Percentiles rank a stretch among this genome's conserved stretches.
Conservation (phyloP, 169 alveolate species). For the Plasmodium relictum region DNA sequence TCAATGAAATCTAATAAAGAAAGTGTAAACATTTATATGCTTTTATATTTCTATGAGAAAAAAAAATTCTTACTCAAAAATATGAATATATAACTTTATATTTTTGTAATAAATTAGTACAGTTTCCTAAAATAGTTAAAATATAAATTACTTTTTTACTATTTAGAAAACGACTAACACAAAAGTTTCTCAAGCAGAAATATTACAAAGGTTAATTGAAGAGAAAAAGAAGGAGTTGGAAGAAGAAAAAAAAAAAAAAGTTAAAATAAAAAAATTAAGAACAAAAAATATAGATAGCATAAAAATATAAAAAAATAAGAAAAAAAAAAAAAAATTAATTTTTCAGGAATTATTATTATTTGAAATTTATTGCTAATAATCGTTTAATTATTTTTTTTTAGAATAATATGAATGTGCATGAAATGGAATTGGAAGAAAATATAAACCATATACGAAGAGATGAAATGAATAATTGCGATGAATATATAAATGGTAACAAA, state of each 20-base stretch:
- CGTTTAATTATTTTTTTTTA: conserved; percentile 9
- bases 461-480: conserved; percentile 35
- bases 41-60: background rate
- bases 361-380: background rate
- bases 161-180: conserved; percentile 45
- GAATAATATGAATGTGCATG: conserved; percentile 49
- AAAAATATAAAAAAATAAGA: background rate
- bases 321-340: background rate
- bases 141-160: background rate
- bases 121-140: background rate
- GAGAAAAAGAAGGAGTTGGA: conserved; percentile 70
- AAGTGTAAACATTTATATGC: conserved; percentile 24
- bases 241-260: conserved; percentile 65
- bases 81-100: background rate
- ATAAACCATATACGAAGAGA: conserved; percentile 60
- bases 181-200: conserved; percentile 67
- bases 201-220: conserved; percentile 54
- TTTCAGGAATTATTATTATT: background rate
- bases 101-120: background rate
- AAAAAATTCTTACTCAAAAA: background rate
- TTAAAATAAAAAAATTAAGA: conserved; percentile 3
- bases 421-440: conserved; percentile 73
- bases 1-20: conserved; percentile 57
- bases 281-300: background rate
- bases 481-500: conserved; percentile 61